Percentiles rank a stretch among this genome's conserved stretches.
These are phyloP conservation scores for Fusarium neocosmosporiellum DNA, from an alignment of 2,329 filamentous ascomycete species.

Conservation along the genomic window DNA sequence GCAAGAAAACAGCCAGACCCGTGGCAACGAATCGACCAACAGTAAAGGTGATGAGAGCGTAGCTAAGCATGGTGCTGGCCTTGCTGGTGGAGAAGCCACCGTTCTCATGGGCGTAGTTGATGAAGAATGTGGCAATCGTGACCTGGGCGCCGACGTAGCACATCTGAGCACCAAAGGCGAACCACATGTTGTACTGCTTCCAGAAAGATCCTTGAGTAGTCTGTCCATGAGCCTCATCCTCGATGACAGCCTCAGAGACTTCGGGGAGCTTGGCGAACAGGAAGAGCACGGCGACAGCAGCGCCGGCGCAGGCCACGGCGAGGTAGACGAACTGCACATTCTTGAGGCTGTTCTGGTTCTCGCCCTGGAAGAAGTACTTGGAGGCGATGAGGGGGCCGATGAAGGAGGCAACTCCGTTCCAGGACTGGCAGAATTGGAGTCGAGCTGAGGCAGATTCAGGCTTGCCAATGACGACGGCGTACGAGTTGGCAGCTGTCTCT, in stretches of 20 bases:
- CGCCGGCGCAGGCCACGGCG: constrained; percentile 75
- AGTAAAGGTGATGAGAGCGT: constrained; percentile 80
- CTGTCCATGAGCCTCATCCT: constrained; percentile 58
- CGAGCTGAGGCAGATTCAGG: constrained; percentile 10
- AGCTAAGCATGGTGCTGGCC: constrained; percentile 74
- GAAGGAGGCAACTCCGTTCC: constrained; percentile 80
- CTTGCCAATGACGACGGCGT: constrained; percentile 63
- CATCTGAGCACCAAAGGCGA: constrained; percentile 80
- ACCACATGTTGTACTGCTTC: constrained; percentile 81
- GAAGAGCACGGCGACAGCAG: constrained; percentile 72
- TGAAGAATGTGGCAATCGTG: constrained; percentile 74
- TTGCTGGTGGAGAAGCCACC: constrained; percentile 61
- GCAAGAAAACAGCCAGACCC: constrained; percentile 73
- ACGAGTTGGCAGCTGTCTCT: constrained; percentile 82
- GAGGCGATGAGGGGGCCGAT: constrained; percentile 78
- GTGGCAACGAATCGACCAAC: constrained; percentile 75
- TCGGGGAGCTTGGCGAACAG: constrained; percentile 77
- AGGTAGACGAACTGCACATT: constrained; percentile 83
- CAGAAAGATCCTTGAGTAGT: constrained; percentile 70
- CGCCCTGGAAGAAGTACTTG: constrained; percentile 76
- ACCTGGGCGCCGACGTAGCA: constrained; percentile 82
- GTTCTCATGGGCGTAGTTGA: constrained; percentile 76
- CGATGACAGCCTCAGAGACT: constrained; percentile 64
- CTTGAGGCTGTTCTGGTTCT: constrained; percentile 65
- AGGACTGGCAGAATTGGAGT: constrained; percentile 74